Evolutionary conservation across 371 early-diverging fungal genomes (phyloP), one percentile per base, ranked within the genome.

Genomic region (Lichtheimia corymbifera): DNA sequence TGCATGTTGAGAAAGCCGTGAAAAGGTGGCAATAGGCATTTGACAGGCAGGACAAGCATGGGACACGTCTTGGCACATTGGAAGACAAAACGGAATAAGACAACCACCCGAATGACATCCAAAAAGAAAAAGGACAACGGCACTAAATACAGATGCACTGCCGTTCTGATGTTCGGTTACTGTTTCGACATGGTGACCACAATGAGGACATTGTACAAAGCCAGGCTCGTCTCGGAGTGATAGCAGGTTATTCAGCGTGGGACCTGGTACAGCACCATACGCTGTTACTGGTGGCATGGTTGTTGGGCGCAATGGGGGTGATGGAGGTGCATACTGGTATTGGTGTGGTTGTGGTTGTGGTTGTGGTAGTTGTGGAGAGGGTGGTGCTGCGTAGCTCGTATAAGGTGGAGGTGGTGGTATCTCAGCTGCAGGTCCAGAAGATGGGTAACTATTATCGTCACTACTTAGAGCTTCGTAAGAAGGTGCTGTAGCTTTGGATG

Each of bases 61-160:
- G 4, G 22, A 20, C 4, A 65, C 55, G 25, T 65, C 65, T 55
- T 65, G 40, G 50, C 59, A 60, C 49, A 50, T 27, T 14, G 60
- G 60, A 25, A 30, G 42, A 28, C 65, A 65, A 20, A 55, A 65
- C 3, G 65, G 65, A 18, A 65, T 42, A 15, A 65, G 50, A 51
- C 65, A 65, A n/a, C 55, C 35, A 28, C 65, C 65, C 6, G 58
- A 56, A 41, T 59, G 59, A 25, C 60, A 59, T 9, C 65, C 59
- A 47, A 55, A 55, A 1, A 58, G 24, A 45, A 55, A 65, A 1
- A 65, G 50, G 2, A 41, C 27, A 4, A 59, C 5, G 0, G 60
- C 55, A 25, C 55, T 59, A 11, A 65, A 45, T 2, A 50, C 30
- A 40, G 47, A 45, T 4, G 59, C 60, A 30, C 56, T 55, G 7